Percentiles rank a stretch among this genome's conserved stretches.
Evolutionary conservation across 2,329 filamentous ascomycete species (phyloP).

Genomic region (Alternaria metachromatica): DNA sequence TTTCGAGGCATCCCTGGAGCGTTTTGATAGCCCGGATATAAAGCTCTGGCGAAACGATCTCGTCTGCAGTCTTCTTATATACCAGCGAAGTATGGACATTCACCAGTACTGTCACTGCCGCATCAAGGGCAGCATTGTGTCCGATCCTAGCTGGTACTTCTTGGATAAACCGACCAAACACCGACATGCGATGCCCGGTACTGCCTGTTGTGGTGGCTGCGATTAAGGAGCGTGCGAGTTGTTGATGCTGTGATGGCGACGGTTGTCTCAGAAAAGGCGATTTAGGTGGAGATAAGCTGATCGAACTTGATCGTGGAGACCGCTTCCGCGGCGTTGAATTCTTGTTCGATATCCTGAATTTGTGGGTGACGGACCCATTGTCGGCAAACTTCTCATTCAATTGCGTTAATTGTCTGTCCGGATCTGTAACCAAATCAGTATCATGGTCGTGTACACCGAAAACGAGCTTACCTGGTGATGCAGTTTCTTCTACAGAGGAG

Average conservation of each 20-base stretch:
- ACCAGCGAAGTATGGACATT: slow-evolving; percentile 36
- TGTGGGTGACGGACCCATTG: slow-evolving; percentile 36
- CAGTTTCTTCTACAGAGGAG: neutral
- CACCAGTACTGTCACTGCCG: slow-evolving; percentile 40
- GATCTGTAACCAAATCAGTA: slow-evolving; percentile 17
- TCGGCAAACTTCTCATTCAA: slow-evolving; percentile 34
- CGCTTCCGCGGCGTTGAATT: slow-evolving; percentile 7
- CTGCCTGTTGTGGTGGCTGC: slow-evolving; percentile 33
- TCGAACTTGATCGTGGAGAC: slow-evolving; percentile 15
- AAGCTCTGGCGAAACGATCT: slow-evolving; percentile 34
- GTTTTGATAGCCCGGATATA: slow-evolving; percentile 42
- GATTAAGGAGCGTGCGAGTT: slow-evolving; percentile 37
- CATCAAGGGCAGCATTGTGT: slow-evolving; percentile 40
- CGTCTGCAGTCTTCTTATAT: slow-evolving; percentile 27
- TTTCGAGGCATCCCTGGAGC: slow-evolving; percentile 36
- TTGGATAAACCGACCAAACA: slow-evolving; percentile 41
- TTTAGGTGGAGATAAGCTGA: slow-evolving; percentile 19
- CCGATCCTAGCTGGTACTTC: slow-evolving; percentile 41
- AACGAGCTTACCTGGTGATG: slow-evolving; percentile 1
- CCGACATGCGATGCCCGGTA: slow-evolving; percentile 39
- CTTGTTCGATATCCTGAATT: slow-evolving; percentile 35
- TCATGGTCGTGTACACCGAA: neutral
- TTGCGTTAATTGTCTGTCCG: slow-evolving; percentile 25
- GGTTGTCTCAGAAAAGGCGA: slow-evolving; percentile 29
- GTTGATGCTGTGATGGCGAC: slow-evolving; percentile 35